Evolutionary conservation across 768 basidiomycete genomes (phyloP).

Genomic region (Coprinopsis cinerea): DNA sequence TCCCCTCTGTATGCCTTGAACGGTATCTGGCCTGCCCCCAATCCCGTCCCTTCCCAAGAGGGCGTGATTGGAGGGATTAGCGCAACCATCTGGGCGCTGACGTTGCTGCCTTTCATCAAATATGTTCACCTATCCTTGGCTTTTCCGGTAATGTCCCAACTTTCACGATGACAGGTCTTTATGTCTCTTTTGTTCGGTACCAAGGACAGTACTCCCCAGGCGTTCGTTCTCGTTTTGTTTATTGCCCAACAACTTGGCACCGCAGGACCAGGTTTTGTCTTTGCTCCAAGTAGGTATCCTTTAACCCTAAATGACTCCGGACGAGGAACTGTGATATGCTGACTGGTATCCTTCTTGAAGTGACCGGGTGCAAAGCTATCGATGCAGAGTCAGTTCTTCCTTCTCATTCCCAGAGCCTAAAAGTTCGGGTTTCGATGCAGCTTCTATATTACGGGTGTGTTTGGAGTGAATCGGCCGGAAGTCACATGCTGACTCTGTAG

Average conservation of each 20-base stretch:
- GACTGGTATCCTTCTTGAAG: constrained; percentile 54
- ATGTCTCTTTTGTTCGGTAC: constrained; percentile 17
- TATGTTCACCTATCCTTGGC: constrained; percentile 34
- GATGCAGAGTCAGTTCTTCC: constrained; percentile 51
- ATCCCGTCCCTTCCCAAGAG: constrained; percentile 44
- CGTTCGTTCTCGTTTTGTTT: constrained; percentile 52
- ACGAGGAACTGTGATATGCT: constrained; percentile 57
- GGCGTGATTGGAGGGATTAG: constrained; percentile 60
- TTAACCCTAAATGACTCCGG: no score
- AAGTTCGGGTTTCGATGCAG: constrained; percentile 60
- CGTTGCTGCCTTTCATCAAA: constrained; percentile 56
- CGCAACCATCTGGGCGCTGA: constrained; percentile 61
- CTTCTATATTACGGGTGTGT: constrained; percentile 51
- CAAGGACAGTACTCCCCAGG: constrained; percentile 59
- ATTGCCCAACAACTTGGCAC: constrained; percentile 58
- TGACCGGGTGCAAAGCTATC: constrained; percentile 68
- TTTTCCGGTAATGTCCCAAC: background rate
- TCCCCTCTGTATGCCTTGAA: constrained; percentile 62
- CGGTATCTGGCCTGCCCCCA: constrained; percentile 51
- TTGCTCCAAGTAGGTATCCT: constrained; percentile 43
- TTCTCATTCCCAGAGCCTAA: background rate
- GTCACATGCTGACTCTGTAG: no score
- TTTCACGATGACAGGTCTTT: background rate
- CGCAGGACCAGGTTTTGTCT: constrained; percentile 39
- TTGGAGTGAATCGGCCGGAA: no score